Conservation (phyloP, 2,329 filamentous ascomycete genomes). For the Botrytis sinoallii region DNA sequence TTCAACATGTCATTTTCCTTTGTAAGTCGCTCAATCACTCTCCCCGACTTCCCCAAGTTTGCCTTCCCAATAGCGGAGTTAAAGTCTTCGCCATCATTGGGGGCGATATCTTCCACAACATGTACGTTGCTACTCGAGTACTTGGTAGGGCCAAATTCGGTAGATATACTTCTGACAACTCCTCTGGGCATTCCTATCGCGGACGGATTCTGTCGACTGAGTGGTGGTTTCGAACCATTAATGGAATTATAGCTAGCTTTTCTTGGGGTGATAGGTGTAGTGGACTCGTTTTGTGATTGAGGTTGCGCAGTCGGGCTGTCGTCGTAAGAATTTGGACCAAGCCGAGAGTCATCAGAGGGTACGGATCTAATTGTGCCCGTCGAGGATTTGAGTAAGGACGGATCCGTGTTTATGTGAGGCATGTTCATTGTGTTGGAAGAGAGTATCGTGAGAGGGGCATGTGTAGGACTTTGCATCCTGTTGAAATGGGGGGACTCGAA, state of each 20-base stretch:
- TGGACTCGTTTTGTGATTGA: constrained; percentile 24
- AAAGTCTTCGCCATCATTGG: constrained; percentile 43
- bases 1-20: constrained; percentile 77
- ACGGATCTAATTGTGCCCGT: constrained; percentile 35
- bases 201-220: constrained; percentile 29
- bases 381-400: constrained; percentile 23
- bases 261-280: constrained; percentile 27
- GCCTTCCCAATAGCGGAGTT: constrained; percentile 68
- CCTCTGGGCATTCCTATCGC: constrained; percentile 21
- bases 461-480: constrained; percentile 11
- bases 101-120: constrained; percentile 24
- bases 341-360: constrained; percentile 26
- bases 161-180: constrained; percentile 32
- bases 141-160: constrained; percentile 35
- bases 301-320: constrained; percentile 14
- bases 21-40: constrained; percentile 78
- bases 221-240: constrained; percentile 25
- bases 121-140: constrained; percentile 27
- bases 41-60: constrained; percentile 69
- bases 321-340: constrained; percentile 22
- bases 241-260: constrained; percentile 22
- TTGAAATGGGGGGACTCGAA: neutral
- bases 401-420: constrained; percentile 20
- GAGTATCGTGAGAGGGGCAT: constrained; percentile 17
- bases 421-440: constrained; percentile 34